Percentiles rank a stretch among this genome's conserved stretches.
These are phyloP conservation scores for Epichloe hybrida DNA, from an alignment of 2,329 filamentous ascomycete genomes.

Conservation along the genomic window DNA sequence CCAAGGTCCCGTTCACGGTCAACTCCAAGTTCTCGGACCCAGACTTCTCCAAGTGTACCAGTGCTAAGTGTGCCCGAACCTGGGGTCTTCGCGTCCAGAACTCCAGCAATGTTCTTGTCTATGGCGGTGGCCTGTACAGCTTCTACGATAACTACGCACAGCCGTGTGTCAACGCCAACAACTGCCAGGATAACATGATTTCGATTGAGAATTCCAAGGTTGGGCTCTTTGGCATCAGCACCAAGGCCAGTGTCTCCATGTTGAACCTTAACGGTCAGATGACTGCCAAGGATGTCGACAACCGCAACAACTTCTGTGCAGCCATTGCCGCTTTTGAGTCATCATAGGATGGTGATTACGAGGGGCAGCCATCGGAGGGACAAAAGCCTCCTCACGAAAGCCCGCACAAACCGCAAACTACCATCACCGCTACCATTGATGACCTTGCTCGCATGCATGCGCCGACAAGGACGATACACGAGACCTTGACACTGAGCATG, in stretches of 20 bases:
- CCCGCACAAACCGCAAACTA: neutral
- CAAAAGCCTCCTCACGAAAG: neutral
- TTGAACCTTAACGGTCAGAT: constrained; percentile 45
- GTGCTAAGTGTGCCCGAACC: constrained; percentile 51
- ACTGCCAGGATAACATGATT: constrained; percentile 69
- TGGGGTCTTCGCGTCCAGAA: constrained; percentile 62
- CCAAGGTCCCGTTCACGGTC: constrained; percentile 49
- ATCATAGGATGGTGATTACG: constrained; percentile 10
- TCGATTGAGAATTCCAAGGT: constrained; percentile 55
- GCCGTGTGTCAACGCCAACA: constrained; percentile 50
- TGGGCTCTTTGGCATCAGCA: constrained; percentile 55
- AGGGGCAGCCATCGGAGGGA: neutral
- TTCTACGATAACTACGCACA: constrained; percentile 77
- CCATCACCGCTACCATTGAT: neutral
- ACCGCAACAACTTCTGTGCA: constrained; percentile 52
- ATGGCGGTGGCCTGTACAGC: constrained; percentile 63
- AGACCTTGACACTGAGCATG: neutral
- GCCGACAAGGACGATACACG: neutral
- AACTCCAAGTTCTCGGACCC: constrained; percentile 51
- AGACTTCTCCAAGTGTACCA: constrained; percentile 47
- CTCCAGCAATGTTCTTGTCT: constrained; percentile 54
- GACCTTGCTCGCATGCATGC: neutral
- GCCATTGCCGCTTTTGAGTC: constrained; percentile 39
- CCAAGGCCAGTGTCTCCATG: constrained; percentile 65
- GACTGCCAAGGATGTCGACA: constrained; percentile 42